Evolutionary conservation across 345 rosid species (phyloP).

Genomic region (Arabidopsis arenosa): DNA sequence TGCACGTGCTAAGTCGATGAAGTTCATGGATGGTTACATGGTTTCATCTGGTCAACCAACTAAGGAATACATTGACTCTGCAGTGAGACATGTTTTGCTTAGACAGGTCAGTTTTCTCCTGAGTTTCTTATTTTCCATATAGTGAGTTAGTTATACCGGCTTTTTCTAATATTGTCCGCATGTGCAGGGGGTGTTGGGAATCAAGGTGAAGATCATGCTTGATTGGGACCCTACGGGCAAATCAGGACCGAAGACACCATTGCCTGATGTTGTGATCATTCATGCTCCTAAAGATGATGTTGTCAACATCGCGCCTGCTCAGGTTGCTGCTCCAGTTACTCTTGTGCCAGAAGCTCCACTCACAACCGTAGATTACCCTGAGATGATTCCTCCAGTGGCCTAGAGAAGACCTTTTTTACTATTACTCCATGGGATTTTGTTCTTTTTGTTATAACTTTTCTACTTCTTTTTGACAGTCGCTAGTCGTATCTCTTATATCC

Average conservation of each 20-base stretch:
- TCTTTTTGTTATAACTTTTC: neutral
- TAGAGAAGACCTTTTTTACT: conserved; percentile 14
- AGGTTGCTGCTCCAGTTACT: conserved; percentile 15
- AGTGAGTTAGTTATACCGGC: neutral
- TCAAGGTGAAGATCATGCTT: conserved; percentile 78
- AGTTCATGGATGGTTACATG: conserved; percentile 93
- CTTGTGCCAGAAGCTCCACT: conserved; percentile 37
- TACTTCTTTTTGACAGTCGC: neutral
- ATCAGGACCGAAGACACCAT: conserved; percentile 68
- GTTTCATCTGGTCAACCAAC: conserved; percentile 90
- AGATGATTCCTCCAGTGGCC: conserved; percentile 49
- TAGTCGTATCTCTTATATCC: neutral
- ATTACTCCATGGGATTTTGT: neutral
- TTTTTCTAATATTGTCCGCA: neutral
- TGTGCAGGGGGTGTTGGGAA: conserved; percentile 71
- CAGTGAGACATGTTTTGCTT: conserved; percentile 72
- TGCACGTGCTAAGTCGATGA: conserved; percentile 85
- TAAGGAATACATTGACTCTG: conserved; percentile 83
- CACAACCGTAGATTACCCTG: conserved; percentile 52
- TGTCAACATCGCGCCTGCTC: neutral
- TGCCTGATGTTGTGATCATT: conserved; percentile 81
- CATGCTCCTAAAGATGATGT: conserved; percentile 81
- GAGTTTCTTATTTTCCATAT: neutral
- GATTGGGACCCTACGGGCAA: conserved; percentile 86
- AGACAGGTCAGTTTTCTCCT: conserved; percentile 58